phyloP scores from a whole-genome alignment of 371 early-diverging fungal species.

The Rhizomucor miehei region DNA sequence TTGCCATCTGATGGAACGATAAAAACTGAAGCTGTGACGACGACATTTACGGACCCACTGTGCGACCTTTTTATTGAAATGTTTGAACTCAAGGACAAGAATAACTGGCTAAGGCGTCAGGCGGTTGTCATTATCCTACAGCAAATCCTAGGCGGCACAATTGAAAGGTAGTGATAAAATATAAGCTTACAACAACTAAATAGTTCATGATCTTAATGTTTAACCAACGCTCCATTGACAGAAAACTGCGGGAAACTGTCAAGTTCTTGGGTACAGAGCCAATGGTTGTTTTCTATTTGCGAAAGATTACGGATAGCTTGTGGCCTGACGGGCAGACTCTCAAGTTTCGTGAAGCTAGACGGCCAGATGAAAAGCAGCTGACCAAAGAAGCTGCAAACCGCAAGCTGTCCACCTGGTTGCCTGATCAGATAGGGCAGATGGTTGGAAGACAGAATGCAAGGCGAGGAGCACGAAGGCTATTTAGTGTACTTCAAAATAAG shows the following conservation, averaged over 20 bases:
- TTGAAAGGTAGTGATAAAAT: conserved; percentile 60
- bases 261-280: conserved; percentile 36
- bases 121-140: conserved; percentile 83
- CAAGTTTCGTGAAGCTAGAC: conserved; percentile 36
- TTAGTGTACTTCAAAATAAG: conserved; percentile 73
- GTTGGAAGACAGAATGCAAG: conserved; percentile 84
- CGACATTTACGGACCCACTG: conserved; percentile 66
- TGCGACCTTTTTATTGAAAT: conserved; percentile 83
- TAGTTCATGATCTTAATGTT: not conserved
- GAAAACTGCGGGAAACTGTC: conserved; percentile 47
- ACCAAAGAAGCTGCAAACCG: conserved; percentile 64
- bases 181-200: not conserved
- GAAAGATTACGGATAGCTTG: conserved; percentile 32
- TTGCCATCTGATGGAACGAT: not conserved
- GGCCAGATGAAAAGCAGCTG: conserved; percentile 49
- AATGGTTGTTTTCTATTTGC: conserved; percentile 41
- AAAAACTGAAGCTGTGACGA: conserved; percentile 8
- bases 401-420: conserved; percentile 62
- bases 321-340: conserved; percentile 54
- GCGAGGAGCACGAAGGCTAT: conserved; percentile 71
- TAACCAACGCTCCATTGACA: too few species aligned
- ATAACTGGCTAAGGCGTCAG: conserved; percentile 85
- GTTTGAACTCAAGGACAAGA: conserved; percentile 83
- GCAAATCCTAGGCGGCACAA: conserved; percentile 81
- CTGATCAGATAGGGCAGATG: conserved; percentile 73